Percentiles rank a stretch among this genome's conserved stretches.
Conservation (phyloP, 805 yeast species). For the Komagataella pseudopastoris region DNA sequence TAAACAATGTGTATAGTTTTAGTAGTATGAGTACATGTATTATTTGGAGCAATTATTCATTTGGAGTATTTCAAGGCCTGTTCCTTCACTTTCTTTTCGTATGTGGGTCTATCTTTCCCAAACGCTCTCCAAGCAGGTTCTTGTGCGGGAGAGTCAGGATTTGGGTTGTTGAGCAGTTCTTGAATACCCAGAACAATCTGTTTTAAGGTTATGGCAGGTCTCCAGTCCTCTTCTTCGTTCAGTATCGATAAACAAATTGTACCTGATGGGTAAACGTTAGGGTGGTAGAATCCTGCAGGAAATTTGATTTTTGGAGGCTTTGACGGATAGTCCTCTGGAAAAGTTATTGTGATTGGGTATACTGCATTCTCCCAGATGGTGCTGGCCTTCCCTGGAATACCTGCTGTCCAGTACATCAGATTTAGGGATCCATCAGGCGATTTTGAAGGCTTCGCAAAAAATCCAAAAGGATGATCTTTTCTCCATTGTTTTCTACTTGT, state of each 20-base stretch:
- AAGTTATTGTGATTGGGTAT: conserved; percentile 68
- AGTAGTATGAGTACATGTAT: not conserved
- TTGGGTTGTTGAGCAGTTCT: conserved; percentile 79
- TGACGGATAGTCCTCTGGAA: conserved; percentile 89
- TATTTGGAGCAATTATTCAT: not conserved
- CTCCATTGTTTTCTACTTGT: conserved; percentile 81
- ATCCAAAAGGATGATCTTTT: conserved; percentile 96
- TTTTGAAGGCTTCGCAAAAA: conserved; percentile 82
- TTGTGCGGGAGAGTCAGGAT: conserved; percentile 94
- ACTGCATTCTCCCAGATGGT: conserved; percentile 89
- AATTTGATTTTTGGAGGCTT: conserved; percentile 93
- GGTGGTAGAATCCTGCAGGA: conserved; percentile 87
- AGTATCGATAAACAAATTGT: conserved; percentile 87
- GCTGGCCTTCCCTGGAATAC: conserved; percentile 84
- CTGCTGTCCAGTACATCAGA: conserved; percentile 82
- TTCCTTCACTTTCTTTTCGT: conserved; percentile 65
- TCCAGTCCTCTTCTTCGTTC: conserved; percentile 95
- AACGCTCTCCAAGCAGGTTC: conserved; percentile 92
- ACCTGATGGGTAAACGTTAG: conserved; percentile 95
- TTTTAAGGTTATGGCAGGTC: conserved; percentile 88
- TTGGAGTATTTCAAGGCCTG: conserved; percentile 65
- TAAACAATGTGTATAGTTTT: not conserved
- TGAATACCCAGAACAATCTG: conserved; percentile 88
- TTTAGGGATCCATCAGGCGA: conserved; percentile 74
- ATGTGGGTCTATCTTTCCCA: conserved; percentile 49